Conservation (phyloP, 371 early-diverging fungal species). For the Syncephalastrum sp. region DNA sequence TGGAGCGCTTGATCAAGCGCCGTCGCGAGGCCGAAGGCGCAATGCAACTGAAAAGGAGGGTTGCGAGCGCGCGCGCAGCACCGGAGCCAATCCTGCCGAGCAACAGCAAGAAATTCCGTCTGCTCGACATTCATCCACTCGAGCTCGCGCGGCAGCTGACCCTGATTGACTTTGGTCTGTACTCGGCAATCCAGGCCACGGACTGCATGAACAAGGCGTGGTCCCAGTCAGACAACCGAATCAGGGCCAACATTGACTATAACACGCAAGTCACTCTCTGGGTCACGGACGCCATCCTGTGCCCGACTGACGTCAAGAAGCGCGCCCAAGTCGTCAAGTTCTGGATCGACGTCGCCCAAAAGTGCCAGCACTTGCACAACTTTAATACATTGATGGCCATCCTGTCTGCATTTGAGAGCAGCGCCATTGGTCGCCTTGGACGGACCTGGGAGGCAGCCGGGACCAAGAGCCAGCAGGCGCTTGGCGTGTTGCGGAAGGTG, state of each 20-base stretch:
- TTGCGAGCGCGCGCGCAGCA: conserved; percentile 60
- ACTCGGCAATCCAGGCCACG: conserved; percentile 74
- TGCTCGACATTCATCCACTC: conserved; percentile 85
- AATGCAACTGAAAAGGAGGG: conserved; percentile 58
- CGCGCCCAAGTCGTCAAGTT: conserved; percentile 75
- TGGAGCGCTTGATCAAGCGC: conserved; percentile 59
- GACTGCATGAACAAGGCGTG: conserved; percentile 92
- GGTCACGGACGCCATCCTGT: conserved; percentile 82
- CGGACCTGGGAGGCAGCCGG: conserved; percentile 58
- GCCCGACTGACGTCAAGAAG: conserved; percentile 76
- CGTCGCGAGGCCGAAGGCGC: conserved; percentile 50
- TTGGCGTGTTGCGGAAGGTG: conserved; percentile 54
- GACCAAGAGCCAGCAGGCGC: not conserved
- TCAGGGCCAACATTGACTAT: conserved; percentile 72
- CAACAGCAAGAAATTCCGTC: conserved; percentile 59
- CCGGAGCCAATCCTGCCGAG: conserved; percentile 73
- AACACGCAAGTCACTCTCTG: conserved; percentile 76
- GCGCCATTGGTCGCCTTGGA: conserved; percentile 83
- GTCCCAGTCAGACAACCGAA: conserved; percentile 58
- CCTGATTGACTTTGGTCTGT: conserved; percentile 79
- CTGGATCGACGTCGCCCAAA: conserved; percentile 79
- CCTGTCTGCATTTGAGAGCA: conserved; percentile 81
- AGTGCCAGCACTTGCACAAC: conserved; percentile 72
- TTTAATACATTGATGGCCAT: conserved; percentile 88
- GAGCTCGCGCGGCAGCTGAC: conserved; percentile 95